These are phyloP conservation scores for Rhodotorula paludigena DNA, from an alignment of 768 basidiomycete genomes.

Conservation along the genomic window DNA sequence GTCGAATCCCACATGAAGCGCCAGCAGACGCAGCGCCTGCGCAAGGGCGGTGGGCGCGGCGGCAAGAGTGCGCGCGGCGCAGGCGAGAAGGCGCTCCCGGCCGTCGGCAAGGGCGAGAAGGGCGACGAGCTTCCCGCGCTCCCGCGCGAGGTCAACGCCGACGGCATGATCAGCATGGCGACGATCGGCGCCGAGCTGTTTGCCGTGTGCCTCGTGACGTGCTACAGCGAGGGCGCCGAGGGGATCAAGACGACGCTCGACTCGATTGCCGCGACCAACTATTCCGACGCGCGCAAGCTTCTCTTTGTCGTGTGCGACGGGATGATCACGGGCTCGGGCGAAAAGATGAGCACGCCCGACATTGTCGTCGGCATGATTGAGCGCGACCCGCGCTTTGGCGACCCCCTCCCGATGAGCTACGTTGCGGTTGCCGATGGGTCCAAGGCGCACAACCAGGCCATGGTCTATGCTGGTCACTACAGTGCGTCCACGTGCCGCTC, in stretches of 20 bases:
- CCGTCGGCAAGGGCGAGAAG: conserved; percentile 45
- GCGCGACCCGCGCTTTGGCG: conserved; percentile 90
- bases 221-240: conserved; percentile 95
- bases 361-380: conserved; percentile 88
- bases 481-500: conserved; percentile 56
- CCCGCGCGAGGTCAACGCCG: conserved; percentile 56
- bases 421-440: conserved; percentile 80
- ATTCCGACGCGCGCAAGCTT: conserved; percentile 86
- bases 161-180: conserved; percentile 71
- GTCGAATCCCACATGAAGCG: conserved; percentile 53
- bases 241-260: conserved; percentile 86
- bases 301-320: conserved; percentile 94
- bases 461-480: conserved; percentile 99
- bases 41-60: conserved; percentile 6
- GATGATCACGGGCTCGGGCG: conserved; percentile 96
- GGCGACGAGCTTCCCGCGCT: conserved; percentile 47
- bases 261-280: conserved; percentile 81
- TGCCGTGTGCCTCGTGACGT: conserved; percentile 90
- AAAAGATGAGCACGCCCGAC: conserved; percentile 92
- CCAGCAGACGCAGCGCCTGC: conserved; percentile 47
- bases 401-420: conserved; percentile 91
- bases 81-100: conserved; percentile 15
- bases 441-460: conserved; percentile 86
- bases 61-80: no score
- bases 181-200: conserved; percentile 94